Conservation (phyloP, 768 basidiomycete genomes). For the Phylloporus scabripes region DNA sequence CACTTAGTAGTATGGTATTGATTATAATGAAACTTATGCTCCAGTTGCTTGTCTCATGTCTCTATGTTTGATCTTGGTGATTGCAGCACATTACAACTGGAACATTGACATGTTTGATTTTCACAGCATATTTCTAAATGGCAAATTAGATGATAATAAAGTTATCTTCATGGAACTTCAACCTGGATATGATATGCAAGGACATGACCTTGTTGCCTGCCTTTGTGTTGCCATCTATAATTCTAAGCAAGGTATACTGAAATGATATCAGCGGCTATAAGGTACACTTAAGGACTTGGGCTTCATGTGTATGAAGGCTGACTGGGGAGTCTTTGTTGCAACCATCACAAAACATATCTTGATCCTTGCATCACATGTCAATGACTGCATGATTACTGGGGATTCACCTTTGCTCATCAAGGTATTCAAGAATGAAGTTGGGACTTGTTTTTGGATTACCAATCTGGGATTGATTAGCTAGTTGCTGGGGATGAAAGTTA, state of each 20-base stretch:
- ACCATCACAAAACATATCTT: not conserved
- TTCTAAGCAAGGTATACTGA: not conserved
- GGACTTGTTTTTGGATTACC: not conserved
- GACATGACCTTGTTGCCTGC: not conserved
- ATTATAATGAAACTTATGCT: too few species aligned
- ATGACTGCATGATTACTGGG: not conserved
- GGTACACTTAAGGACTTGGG: not conserved
- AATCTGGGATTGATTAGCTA: not conserved
- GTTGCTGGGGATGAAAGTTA: not conserved
- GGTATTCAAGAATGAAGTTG: not conserved
- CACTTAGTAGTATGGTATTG: too few species aligned
- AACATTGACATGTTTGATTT: too few species aligned
- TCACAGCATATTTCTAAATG: too few species aligned
- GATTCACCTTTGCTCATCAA: not conserved
- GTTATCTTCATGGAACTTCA: not conserved
- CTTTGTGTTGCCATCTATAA: not conserved
- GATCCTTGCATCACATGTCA: not conserved
- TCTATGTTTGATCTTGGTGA: too few species aligned
- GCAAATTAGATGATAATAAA: too few species aligned
- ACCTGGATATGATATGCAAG: not conserved
- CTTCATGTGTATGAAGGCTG: not conserved
- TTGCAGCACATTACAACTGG: too few species aligned
- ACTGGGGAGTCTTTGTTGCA: not conserved
- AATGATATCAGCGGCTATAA: slow-evolving; percentile 4
- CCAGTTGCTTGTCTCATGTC: too few species aligned